Evolutionary conservation across 768 basidiomycete species (phyloP).

Genomic region (Psilocybe azurescens): DNA sequence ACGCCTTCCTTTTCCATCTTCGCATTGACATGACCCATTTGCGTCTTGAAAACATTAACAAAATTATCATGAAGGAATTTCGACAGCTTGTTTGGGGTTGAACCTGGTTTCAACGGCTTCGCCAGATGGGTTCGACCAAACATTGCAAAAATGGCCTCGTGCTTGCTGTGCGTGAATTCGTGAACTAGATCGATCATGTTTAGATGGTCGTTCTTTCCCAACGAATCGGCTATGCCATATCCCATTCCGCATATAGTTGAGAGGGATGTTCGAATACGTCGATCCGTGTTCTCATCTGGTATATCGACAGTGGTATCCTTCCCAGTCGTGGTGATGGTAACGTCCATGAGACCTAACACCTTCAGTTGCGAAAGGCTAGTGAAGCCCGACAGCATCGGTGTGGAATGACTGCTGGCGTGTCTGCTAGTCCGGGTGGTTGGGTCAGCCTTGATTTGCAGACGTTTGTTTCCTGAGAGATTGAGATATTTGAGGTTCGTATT

Average conservation of each 20-base stretch:
- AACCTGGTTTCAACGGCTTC: slow-evolving; percentile 43
- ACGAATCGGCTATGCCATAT: slow-evolving; percentile 94
- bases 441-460: slow-evolving; percentile 92
- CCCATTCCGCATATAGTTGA: slow-evolving; percentile 91
- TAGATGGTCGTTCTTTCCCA: slow-evolving; percentile 80
- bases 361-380: slow-evolving; percentile 83
- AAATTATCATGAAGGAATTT: slow-evolving; percentile 89
- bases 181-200: slow-evolving; percentile 94
- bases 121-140: slow-evolving; percentile 78
- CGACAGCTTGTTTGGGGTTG: slow-evolving; percentile 70
- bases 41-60: slow-evolving; percentile 59
- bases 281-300: slow-evolving; percentile 85
- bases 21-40: slow-evolving; percentile 56
- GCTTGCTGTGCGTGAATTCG: slow-evolving; percentile 75
- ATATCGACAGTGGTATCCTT: slow-evolving; percentile 58
- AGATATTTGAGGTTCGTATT: slow-evolving; percentile 93
- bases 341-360: slow-evolving; percentile 97
- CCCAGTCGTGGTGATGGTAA: slow-evolving; percentile 76
- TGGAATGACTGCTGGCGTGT: slow-evolving; percentile 1
- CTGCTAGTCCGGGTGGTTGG: slow-evolving; percentile 5
- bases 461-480: slow-evolving; percentile 96
- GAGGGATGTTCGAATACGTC: slow-evolving; percentile 89
- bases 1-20: slow-evolving; percentile 42
- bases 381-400: slow-evolving; percentile 76
- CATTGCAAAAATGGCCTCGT: slow-evolving; percentile 94